Conservation (phyloP, 1,139 yeast species). For the Hyphopichia burtonii region DNA sequence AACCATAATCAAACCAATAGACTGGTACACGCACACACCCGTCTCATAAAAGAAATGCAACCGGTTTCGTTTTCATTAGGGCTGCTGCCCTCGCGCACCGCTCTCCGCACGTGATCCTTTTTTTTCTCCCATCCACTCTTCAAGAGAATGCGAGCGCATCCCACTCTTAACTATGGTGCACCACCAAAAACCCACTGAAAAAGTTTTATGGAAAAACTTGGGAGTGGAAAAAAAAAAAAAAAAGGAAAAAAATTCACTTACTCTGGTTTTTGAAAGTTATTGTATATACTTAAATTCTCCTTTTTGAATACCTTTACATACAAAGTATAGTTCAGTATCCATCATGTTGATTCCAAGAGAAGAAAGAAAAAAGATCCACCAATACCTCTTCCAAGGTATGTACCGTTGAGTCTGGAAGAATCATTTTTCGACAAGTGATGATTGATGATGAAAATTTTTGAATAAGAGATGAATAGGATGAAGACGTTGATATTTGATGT, state of each 20-base stretch:
- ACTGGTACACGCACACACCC: too few species aligned
- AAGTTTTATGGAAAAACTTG: neutral
- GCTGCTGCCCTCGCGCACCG: too few species aligned
- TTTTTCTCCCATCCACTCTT: too few species aligned
- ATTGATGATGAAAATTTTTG: neutral
- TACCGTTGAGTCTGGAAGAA: slow-evolving; percentile 18
- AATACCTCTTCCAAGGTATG: slow-evolving; percentile 97
- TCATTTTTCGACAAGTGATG: neutral
- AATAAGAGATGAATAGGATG: too few species aligned
- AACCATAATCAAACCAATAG: too few species aligned
- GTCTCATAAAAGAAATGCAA: too few species aligned
- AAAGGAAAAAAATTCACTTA: neutral
- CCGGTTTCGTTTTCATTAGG: too few species aligned
- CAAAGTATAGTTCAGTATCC: slow-evolving; percentile 11
- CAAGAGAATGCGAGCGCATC: too few species aligned
- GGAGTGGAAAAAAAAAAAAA: neutral
- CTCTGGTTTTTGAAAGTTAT: neutral
- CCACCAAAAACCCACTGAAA: neutral
- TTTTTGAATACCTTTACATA: neutral
- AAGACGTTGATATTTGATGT: too few species aligned
- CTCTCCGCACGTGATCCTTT: too few species aligned
- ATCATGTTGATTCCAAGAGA: slow-evolving; percentile 99
- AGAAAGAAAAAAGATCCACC: slow-evolving; percentile 99
- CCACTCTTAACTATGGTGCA: neutral
- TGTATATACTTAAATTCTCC: neutral